Evolutionary conservation across 139 green algal genomes (phyloP).

Genomic region (Tetradesmus lagerheimii): DNA sequence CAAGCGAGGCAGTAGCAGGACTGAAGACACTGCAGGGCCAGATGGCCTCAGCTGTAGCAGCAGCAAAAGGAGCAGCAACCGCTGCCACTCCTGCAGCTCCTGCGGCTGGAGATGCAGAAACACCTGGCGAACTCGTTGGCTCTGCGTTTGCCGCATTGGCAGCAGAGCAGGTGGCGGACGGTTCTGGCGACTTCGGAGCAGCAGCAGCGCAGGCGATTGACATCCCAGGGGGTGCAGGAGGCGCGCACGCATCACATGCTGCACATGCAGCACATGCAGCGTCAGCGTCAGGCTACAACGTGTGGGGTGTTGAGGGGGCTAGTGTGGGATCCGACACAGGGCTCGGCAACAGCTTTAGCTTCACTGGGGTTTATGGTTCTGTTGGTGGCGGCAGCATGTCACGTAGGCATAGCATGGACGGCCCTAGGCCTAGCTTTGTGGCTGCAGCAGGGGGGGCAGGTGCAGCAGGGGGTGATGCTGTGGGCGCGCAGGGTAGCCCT

Average conservation of each 20-base stretch:
- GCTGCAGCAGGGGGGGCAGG: background rate
- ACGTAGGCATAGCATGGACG: background rate
- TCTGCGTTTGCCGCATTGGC: background rate
- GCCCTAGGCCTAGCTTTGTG: background rate
- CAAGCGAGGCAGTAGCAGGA: conserved; percentile 21
- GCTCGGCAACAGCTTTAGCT: background rate
- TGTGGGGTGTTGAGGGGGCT: background rate
- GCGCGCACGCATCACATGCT: background rate
- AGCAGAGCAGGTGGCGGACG: background rate
- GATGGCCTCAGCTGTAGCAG: background rate
- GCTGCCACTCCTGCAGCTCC: background rate
- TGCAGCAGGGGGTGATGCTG: background rate
- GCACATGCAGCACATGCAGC: background rate
- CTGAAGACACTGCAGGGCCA: conserved; percentile 4
- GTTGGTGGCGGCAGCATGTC: background rate
- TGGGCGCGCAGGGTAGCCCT: background rate
- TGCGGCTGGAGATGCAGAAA: background rate
- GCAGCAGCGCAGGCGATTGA: background rate
- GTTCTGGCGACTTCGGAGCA: background rate
- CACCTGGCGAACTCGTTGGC: background rate
- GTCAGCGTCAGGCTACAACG: background rate
- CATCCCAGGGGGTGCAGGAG: background rate
- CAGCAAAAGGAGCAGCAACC: background rate
- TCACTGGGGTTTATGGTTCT: background rate
- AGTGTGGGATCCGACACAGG: background rate